Evolutionary conservation across 2,329 filamentous ascomycete genomes (phyloP), one percentile per base, ranked within the genome.

Genomic region (Ophiostoma fasciatum): DNA sequence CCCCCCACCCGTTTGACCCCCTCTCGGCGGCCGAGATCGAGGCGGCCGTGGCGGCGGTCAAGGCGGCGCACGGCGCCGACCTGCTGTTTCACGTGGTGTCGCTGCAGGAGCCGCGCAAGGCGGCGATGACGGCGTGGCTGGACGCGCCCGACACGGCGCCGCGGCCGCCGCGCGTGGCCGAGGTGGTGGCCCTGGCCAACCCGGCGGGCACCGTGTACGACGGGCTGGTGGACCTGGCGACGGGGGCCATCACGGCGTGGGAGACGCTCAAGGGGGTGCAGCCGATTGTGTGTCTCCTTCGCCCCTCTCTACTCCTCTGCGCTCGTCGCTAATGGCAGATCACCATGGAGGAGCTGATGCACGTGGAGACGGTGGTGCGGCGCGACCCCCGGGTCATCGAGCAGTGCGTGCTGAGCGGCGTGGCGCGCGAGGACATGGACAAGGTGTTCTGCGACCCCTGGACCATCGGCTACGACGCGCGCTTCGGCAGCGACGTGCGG

Each of bases 401-500:
- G 57, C 85, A 94, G 56, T 94, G 87, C 50, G 71, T 70, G 7
- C 70, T 94, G 41, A 71, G 84, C 40, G 87, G 87, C 2, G 82
- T 94, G 41, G 72, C 82, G 11, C 68, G 67, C 38, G 68, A 81
- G 46, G 82, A 93, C 42, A 94, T 94, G 87, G 64, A 90, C 64
- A 94, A 94, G 59, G 82, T 94, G 32, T 94, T 92, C 62, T 93
- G 85, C 57, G 87, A 94, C 53, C 84, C 83, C 10, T 94, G 87
- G 87, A 93, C 87, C 1, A 93, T 94, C 56, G 87, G 87, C 33
- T 93, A 84, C 52, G 87, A 94, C 49, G 82, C 92, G 60, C 78
- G 87, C 30, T 90, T 85, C 49, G 87, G 85, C 42, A 88, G 62
- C 53, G 64, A 64, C 29, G 66, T 83, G 29, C 76, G 87, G 37